Evolutionary conservation across 306 rosid genomes (phyloP).

Genomic region (Oxytropis ochrocephala): DNA sequence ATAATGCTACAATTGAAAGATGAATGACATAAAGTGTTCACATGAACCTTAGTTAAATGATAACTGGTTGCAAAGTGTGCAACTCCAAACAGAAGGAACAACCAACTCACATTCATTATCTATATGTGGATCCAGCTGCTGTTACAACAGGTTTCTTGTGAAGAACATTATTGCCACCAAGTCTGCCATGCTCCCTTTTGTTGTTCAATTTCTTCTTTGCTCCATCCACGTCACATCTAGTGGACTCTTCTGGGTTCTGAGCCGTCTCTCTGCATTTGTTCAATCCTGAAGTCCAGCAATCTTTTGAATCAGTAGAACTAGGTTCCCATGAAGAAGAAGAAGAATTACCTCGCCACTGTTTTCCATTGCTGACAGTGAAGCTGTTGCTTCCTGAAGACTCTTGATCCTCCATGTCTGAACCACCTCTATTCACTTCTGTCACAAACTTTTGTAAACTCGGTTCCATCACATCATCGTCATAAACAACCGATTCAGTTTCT

Average conservation of each 20-base stretch:
- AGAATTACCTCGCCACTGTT: constrained; percentile 34
- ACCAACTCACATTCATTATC: constrained; percentile 13
- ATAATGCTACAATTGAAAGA: not conserved
- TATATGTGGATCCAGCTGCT: constrained; percentile 46
- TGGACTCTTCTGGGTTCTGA: constrained; percentile 22
- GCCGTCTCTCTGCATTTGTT: constrained; percentile 26
- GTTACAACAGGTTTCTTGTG: constrained; percentile 38
- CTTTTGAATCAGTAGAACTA: constrained; percentile 60
- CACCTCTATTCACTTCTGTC: constrained; percentile 45
- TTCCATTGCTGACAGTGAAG: constrained; percentile 39
- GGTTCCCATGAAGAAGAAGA: constrained; percentile 69
- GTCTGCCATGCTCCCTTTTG: constrained; percentile 33
- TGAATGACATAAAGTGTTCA: not conserved
- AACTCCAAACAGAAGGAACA: constrained; percentile 36
- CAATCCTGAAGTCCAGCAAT: constrained; percentile 43
- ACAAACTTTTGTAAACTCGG: constrained; percentile 84
- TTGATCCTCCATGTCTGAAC: constrained; percentile 58
- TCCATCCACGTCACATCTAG: constrained; percentile 24
- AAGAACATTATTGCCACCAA: constrained; percentile 36
- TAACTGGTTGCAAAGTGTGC: constrained; percentile 56
- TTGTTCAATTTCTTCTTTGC: constrained; percentile 28
- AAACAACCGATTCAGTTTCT: constrained; percentile 57
- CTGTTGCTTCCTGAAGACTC: constrained; percentile 79
- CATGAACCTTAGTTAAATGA: not conserved
- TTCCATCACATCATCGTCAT: constrained; percentile 63